Base-by-base conservation (phyloP, 2,329 filamentous ascomycete genomes). In the Epichloe sp. region DNA sequence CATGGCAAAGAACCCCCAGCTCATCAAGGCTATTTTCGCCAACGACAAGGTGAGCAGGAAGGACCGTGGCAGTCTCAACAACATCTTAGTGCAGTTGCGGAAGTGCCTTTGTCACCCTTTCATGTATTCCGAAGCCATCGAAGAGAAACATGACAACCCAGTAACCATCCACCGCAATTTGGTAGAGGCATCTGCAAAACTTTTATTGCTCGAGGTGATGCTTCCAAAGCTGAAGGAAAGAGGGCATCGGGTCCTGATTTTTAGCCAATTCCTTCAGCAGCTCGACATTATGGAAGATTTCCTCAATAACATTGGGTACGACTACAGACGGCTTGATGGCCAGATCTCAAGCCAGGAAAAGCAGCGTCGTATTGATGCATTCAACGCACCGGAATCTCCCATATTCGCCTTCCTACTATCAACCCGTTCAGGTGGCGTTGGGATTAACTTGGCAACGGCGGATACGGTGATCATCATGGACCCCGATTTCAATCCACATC, bases 391-490 rank as follows among this genome's bases (percentile, higher is more conserved):
- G 0, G 76, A 85, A 50, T 97, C 91, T 0, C 71, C 79, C 0
- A 71, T 94, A 0, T 98, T 97, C 64, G 89, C 86, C 0, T 97
- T 98, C 67, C 69, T 98, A 17, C 75, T 98, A 0, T 97, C 91
- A 0, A 98, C 94, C 3, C 83, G 93, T 56, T 90, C 94, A 17
- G 93, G 93, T 50, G 93, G 94, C 60, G 91, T 98, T 0, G 94
- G 93, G 15, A 98, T 98, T 72, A 98, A 98, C 63, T 76, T 98
- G 51, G 93, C 93, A 0, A 95, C 90, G 7, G 93, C 93, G 3
- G 93, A 98, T 62, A 98, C 93, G 0, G 94, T 98, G 54, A 96
- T 98, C 57, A 96, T 98, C 57, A 81, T 97, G 57, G 90, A 98
- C 60, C 88, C 88, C 0, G 93, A 98, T 63, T 97, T 95, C 73